A percentile compares a stretch with the other conserved stretches of the same genome.
phyloP scores from a whole-genome alignment of 352 stramenopile genomes.

The Phytophthora sojae region DNA sequence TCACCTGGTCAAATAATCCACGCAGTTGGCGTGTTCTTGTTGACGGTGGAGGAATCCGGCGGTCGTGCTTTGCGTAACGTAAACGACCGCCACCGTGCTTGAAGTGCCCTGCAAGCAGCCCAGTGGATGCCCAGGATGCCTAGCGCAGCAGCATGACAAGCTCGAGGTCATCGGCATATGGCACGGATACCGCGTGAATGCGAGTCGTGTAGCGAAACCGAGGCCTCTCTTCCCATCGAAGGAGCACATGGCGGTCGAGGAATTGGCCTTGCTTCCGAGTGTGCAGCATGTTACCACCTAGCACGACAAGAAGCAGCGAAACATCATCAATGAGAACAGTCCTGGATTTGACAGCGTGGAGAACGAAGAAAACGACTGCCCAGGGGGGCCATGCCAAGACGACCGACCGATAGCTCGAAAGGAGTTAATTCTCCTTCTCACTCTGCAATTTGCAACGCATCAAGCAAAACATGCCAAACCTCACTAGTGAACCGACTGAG shows the following conservation, averaged over 20 bases:
- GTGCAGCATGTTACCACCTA: conserved; percentile 15
- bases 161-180: conserved; percentile 29
- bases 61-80: conserved; percentile 36
- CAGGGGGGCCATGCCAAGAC: background rate
- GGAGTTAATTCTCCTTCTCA: conserved; percentile 7
- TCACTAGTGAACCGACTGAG: conserved; percentile 18
- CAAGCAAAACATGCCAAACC: conserved; percentile 33
- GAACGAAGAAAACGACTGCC: background rate
- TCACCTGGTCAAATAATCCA: too few relatives aligned
- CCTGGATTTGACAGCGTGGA: conserved; percentile 7
- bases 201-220: conserved; percentile 20
- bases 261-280: background rate
- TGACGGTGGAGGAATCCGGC: conserved; percentile 17
- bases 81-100: conserved; percentile 19
- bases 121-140: background rate
- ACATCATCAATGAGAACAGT: conserved; percentile 23
- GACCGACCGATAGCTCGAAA: background rate
- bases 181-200: conserved; percentile 21
- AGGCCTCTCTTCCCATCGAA: conserved; percentile 28
- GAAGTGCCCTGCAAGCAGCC: conserved; percentile 10
- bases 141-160: conserved; percentile 17
- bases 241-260: background rate
- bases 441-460: conserved; percentile 34
- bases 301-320: conserved; percentile 12
- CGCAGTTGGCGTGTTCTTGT: conserved; percentile 7